Conservation (phyloP, 78 protist genomes). For the Cavenderia fasciculata region DNA sequence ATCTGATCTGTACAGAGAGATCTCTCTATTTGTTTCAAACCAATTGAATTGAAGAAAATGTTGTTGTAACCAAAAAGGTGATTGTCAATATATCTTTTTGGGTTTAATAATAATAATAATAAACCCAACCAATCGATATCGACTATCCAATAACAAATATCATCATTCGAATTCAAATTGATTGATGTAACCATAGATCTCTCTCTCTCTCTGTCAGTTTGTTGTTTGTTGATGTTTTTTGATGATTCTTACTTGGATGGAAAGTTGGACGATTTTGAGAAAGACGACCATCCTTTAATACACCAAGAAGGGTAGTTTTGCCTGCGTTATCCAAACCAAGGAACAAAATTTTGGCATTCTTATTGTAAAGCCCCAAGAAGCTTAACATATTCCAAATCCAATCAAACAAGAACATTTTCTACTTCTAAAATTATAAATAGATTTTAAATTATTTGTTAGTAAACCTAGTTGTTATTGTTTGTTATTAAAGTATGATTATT, state of each 20-base stretch:
- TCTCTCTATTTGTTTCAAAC: too few species aligned
- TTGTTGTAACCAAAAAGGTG: too few species aligned
- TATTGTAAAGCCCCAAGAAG: slow-evolving; percentile 89
- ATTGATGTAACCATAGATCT: too few species aligned
- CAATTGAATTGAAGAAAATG: too few species aligned
- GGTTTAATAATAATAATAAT: not conserved
- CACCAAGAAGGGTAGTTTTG: slow-evolving; percentile 99
- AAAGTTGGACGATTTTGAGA: slow-evolving; percentile 92
- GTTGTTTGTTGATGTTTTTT: too few species aligned
- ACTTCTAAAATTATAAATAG: not conserved
- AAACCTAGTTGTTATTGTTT: too few species aligned
- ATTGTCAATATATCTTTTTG: too few species aligned
- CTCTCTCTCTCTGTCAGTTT: too few species aligned
- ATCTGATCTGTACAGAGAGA: not conserved
- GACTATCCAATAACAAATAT: too few species aligned
- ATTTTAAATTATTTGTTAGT: slow-evolving; percentile 2
- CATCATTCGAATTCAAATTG: too few species aligned
- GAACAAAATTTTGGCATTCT: slow-evolving; percentile 98
- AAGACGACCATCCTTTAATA: slow-evolving; percentile 93
- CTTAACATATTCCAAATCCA: slow-evolving; percentile 79
- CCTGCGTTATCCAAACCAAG: slow-evolving; percentile 99
- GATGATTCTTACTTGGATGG: slow-evolving; percentile 91
- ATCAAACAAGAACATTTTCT: slow-evolving; percentile 68
- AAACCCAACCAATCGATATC: too few species aligned
- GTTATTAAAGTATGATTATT: too few species aligned